These are phyloP conservation scores for Thielaviopsis punctulata DNA, from an alignment of 2,329 filamentous ascomycete genomes.

Conservation along the genomic window DNA sequence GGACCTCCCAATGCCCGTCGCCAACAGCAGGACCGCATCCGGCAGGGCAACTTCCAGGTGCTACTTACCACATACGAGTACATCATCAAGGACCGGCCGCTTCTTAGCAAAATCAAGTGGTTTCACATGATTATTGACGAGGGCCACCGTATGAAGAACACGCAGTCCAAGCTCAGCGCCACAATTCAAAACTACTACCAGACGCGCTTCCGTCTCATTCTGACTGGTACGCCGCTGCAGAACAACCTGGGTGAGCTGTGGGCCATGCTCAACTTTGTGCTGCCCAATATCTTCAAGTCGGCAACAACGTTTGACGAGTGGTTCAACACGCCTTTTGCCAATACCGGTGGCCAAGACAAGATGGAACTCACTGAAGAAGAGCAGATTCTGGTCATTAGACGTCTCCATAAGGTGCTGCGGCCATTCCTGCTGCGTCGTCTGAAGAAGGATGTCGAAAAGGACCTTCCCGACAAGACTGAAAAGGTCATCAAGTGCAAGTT, in stretches of 20 bases:
- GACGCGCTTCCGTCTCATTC: constrained; percentile 86
- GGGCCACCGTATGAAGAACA: constrained; percentile 99
- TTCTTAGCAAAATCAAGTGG: constrained; percentile 98
- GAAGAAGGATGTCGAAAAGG: constrained; percentile 99
- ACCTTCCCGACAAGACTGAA: constrained; percentile 95
- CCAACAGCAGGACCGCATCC: constrained; percentile 81
- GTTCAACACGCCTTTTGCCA: constrained; percentile 99
- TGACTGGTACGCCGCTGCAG: constrained; percentile 91
- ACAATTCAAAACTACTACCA: constrained; percentile 92
- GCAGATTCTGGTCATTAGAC: constrained; percentile 91
- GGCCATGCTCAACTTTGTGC: constrained; percentile 95
- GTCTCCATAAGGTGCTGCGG: constrained; percentile 90
- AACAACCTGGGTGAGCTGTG: constrained; percentile 94
- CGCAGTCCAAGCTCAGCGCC: constrained; percentile 84
- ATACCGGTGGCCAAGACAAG: constrained; percentile 93
- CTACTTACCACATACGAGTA: constrained; percentile 96
- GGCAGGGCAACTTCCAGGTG: constrained; percentile 89
- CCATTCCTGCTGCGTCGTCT: constrained; percentile 95
- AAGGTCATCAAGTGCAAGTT: constrained; percentile 99
- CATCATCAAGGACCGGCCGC: constrained; percentile 93
- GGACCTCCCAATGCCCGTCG: constrained; percentile 80
- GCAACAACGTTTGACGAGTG: constrained; percentile 98
- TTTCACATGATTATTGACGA: constrained; percentile 99
- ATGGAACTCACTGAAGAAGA: constrained; percentile 99
- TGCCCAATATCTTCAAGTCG: constrained; percentile 98